These are phyloP conservation scores for Colletotrichum lindemuthianum DNA, from an alignment of 2,329 filamentous ascomycete genomes.

Conservation along the genomic window DNA sequence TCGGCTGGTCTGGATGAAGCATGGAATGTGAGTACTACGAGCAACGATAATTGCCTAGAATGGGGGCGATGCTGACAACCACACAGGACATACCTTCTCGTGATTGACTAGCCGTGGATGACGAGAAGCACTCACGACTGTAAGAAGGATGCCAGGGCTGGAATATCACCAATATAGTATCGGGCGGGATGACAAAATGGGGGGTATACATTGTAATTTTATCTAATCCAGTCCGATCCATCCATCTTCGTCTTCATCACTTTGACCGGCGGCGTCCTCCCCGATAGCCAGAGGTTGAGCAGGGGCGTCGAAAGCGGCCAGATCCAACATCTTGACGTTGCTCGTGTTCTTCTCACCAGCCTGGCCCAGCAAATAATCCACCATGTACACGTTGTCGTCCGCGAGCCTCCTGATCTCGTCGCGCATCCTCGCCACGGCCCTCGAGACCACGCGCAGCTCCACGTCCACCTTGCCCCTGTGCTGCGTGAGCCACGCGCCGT, in stretches of 20 bases:
- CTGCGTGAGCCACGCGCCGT: slow-evolving; percentile 86
- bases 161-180: too few relatives aligned
- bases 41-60: too few relatives aligned
- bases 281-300: slow-evolving; percentile 27
- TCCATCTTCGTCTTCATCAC: slow-evolving; percentile 53
- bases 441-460: slow-evolving; percentile 84
- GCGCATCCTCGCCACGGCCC: slow-evolving; percentile 82
- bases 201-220: slow-evolving; percentile 37
- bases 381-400: slow-evolving; percentile 88
- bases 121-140: background rate
- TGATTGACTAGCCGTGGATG: slow-evolving; percentile 19
- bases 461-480: slow-evolving; percentile 82
- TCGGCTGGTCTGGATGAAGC: slow-evolving; percentile 71
- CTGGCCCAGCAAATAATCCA: slow-evolving; percentile 80
- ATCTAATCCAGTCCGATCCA: slow-evolving; percentile 61
- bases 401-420: slow-evolving; percentile 84
- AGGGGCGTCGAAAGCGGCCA: slow-evolving; percentile 29
- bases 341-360: slow-evolving; percentile 41
- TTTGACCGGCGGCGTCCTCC: slow-evolving; percentile 40
- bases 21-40: slow-evolving; percentile 60
- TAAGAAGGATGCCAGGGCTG: background rate
- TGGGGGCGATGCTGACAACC: background rate
- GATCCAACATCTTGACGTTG: slow-evolving; percentile 40
- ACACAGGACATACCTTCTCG: slow-evolving; percentile 25
- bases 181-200: slow-evolving; percentile 18